Base-by-base conservation (phyloP, 768 basidiomycete species). In the Tylopilus cervinicoccineus region DNA sequence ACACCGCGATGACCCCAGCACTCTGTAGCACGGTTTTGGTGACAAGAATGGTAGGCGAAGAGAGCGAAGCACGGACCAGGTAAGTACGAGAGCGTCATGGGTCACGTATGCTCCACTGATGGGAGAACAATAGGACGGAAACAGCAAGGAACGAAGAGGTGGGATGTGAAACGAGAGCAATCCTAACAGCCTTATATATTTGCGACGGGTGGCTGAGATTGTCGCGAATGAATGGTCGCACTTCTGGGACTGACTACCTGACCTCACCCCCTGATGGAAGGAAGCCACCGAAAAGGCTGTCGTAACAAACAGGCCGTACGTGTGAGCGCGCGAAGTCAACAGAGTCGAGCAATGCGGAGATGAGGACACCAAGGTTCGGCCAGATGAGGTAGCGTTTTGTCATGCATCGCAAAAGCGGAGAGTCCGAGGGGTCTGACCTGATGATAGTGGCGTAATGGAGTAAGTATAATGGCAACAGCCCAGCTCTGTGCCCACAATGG, bases 1-100 rank as follows among this genome's bases (percentile, higher is more conserved):
- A 83, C 83, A 36, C 83, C 83, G 47, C 83, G 77, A 61, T 85
- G 83, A 31, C 83, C 83, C 83, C 83, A 95, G 66, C 93, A 95
- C 60, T 93, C 89, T 78, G 34, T 43, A 38, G 6, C 41, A 36
- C 6, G 33, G 41, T 19, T 32, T 45, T 22, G 23, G 27, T 34
- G n/a, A 54, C 16, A 28, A 43, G 37, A 22, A 17, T 16, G 14
- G 16, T 0, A n/a, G 9, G 5, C 6, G 48, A 27, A 29, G 19
- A 28, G 8, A 2, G 29, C n/a, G 19, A 43, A 20, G 23, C 14
- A 51, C 54, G 11, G 46, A 69, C 67, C 67, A 43, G 67, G 67
- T 34, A 69, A 42, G 31, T 36, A 49, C 36, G 54, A 45, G 34
- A 32, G 48, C 17, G 54, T 39, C 67, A 69, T 69, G 20, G 38